phyloP scores from a whole-genome alignment of 2,329 filamentous ascomycete genomes.

The Pseudocercospora vitis region DNA sequence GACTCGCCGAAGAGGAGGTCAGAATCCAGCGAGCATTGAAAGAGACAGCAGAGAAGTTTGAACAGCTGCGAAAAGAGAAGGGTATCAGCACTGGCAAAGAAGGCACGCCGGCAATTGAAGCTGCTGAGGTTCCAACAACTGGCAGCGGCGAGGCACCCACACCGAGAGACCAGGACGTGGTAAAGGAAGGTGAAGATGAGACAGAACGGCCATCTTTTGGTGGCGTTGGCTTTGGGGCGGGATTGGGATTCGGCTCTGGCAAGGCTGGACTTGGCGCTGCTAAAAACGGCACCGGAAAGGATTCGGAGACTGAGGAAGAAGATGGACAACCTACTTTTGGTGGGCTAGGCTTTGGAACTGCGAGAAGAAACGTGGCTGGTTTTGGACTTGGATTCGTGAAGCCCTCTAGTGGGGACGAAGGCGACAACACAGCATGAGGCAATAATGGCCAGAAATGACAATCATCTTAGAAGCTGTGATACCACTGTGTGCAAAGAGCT shows the following conservation, averaged over 20 bases:
- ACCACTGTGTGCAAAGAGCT: not conserved
- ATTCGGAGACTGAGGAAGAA: constrained; percentile 25
- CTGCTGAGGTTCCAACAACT: constrained; percentile 4
- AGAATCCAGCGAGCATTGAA: constrained; percentile 80
- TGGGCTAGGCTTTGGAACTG: constrained; percentile 22
- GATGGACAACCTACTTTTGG: constrained; percentile 19
- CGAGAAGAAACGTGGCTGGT: constrained; percentile 19
- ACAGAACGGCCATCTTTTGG: constrained; percentile 11
- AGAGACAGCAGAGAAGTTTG: constrained; percentile 73
- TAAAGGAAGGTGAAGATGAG: constrained; percentile 23
- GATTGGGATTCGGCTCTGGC: constrained; percentile 4
- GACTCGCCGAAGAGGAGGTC: constrained; percentile 67
- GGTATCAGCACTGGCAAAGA: constrained; percentile 36
- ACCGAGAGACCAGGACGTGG: constrained; percentile 21
- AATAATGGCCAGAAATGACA: no score
- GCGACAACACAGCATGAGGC: not conserved
- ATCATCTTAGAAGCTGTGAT: not conserved
- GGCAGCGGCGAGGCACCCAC: not conserved
- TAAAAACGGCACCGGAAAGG: constrained; percentile 13
- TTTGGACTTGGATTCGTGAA: constrained; percentile 21
- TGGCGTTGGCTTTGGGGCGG: not conserved
- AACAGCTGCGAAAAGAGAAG: constrained; percentile 55
- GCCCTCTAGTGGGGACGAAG: constrained; percentile 10
- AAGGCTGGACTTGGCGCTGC: constrained; percentile 6
- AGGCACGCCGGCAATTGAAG: constrained; percentile 18